Evolutionary conservation across 495 filamentous ascomycete species (phyloP), one percentile per base, ranked within the genome.

Genomic region (Tuber melanosporum): DNA sequence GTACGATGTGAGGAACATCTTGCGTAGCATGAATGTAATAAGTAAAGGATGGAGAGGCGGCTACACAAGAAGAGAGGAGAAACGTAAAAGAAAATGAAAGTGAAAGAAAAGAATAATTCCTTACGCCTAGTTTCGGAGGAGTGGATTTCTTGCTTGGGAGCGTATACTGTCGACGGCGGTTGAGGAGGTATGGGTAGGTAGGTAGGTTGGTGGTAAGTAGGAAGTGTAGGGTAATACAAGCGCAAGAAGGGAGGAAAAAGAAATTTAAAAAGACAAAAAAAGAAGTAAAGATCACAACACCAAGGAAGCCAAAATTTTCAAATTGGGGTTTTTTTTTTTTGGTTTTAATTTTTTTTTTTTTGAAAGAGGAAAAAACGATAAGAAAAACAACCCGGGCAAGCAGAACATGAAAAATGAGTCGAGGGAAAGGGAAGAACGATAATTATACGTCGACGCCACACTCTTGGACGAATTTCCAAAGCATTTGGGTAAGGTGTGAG

Each of bases 401-500:
- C 2, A 19, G 39, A 71, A 41, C 9, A 8, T 39, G 36, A 41
- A 71, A 9, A n/a, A 43, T 19, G 26, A 41, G 43, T 26, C 19
- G 9, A 32, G 10, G 71, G 14, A n/a, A 32, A 43, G n/a, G 36
- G 20, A 45, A 72, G n/a, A 72, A 42, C 4, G 26, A 36, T 14
- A 43, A 66, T 80, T 70, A 81, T 77, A 81, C 78, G 14, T 81
- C 80, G 26, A 82, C 80, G 4, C 81, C 81, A 32, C 80, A 79
- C 43, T 83, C 81, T 52, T 83, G 81, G 26, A 83, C 81, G 75
- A 83, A 83, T 44, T 80, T 96, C 94, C 95, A 98, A 44, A 99
- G 91, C 91, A 92, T 93, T 85, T 97, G 97, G 76, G 91, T 86
- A 3, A 93, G 85, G 22, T 85, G 83, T 72, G 98, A 94, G 1